Evolutionary conservation across 257 asterid genomes (phyloP), one percentile per base, ranked within the genome.

Genomic region (Cinchona pubescens): DNA sequence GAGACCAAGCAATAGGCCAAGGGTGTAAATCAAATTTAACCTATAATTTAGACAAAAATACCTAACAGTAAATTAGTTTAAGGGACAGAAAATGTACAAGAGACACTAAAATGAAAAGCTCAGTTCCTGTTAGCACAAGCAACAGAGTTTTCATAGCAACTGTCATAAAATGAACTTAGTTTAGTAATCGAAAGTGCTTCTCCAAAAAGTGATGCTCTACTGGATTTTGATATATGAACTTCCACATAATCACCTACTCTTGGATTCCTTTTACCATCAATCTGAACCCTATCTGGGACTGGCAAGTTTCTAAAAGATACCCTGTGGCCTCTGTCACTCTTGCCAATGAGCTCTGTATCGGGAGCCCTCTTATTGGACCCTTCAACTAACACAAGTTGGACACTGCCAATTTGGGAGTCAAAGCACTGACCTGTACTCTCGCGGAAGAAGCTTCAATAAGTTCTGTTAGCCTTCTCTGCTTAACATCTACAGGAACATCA

Each of bases 321-420:
- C 82, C 97, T 87, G 82, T 94, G 99, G 79, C 97, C 96, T 82
- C 98, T 83, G 56, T 94, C 98, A 19, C 96, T 94, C 86, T 90
- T 94, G 66, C 99, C 99, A 40, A 91, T 91, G 43, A 94, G 92
- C 88, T 94, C 97, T 10, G 91, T 89, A 30, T 89, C 90, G 0
- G 98, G 94, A 38, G 97, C 98, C 86, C 98, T 86, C 88, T 83
- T 94, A 81, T 92, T 94, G 78, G 97, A 96, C 37, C 99, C 99
- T 86, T 94, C 99, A 40, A 94, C 97, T 78, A 94, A 76, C 51
- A 92, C 97, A 43, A 94, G 97, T 76, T 94, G 98, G 76, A 84
- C 60, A 21, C 94, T 88, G 62, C 97, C 97, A 6, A 94, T 59
- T 86, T 86, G 84, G 85, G 92, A 74, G 79, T 94, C 96, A 53